phyloP scores from a whole-genome alignment of 2,329 filamentous ascomycete genomes.

The Colletotrichum camelliae region DNA sequence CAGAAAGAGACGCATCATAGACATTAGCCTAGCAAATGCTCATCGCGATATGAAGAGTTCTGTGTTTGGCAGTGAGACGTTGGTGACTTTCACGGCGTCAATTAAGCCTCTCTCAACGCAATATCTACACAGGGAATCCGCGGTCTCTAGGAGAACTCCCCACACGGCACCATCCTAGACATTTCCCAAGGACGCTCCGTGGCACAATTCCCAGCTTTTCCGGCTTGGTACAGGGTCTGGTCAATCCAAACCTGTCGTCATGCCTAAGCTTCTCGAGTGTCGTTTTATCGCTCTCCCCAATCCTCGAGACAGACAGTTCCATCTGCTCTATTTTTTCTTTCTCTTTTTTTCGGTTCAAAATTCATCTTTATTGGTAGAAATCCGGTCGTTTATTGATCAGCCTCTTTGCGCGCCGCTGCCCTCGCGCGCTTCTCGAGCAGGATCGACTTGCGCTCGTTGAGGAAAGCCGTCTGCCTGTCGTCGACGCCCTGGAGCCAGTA shows the following conservation, averaged over 20 bases:
- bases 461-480: slow-evolving; percentile 76
- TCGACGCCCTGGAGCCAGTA: slow-evolving; percentile 97
- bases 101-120: slow-evolving; percentile 7
- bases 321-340: background rate
- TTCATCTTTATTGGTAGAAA: background rate
- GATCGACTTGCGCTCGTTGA: slow-evolving; percentile 78
- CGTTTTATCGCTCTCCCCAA: background rate
- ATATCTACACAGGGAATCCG: slow-evolving; percentile 8
- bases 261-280: background rate
- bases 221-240: background rate
- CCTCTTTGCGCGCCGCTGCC: slow-evolving; percentile 43
- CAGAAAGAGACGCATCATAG: background rate
- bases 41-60: background rate
- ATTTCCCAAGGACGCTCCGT: background rate
- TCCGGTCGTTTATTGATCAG: slow-evolving; percentile 22
- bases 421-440: slow-evolving; percentile 90
- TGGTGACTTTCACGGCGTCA: slow-evolving; percentile 12
- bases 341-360: background rate
- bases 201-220: background rate
- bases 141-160: background rate
- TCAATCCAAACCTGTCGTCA: background rate
- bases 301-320: too few relatives aligned
- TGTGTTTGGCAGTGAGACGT: background rate
- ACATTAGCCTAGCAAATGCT: background rate
- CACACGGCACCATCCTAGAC: background rate